Conservation (phyloP, 495 filamentous ascomycete species). For the Aspergillus olivimuriae region DNA sequence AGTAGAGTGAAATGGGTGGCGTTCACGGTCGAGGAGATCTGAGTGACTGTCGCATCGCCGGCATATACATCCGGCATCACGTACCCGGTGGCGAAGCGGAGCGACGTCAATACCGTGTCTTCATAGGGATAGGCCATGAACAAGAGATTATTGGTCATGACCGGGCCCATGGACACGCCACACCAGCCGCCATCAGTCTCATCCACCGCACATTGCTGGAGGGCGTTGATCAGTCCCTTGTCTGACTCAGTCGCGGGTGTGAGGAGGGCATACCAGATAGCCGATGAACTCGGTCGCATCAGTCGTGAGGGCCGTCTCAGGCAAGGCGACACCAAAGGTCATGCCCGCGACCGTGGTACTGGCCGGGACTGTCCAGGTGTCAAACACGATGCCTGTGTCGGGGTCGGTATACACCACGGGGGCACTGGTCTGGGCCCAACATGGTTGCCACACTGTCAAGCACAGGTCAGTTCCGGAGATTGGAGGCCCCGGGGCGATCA, state of each 20-base stretch:
- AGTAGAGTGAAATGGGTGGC: slow-evolving; percentile 6
- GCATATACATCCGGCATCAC: slow-evolving; percentile 10
- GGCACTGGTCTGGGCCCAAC: slow-evolving; percentile 2
- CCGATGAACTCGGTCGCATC: slow-evolving; percentile 15
- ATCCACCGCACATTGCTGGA: slow-evolving; percentile 6
- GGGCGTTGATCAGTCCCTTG: neutral
- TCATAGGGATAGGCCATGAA: slow-evolving; percentile 11
- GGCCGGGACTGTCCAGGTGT: slow-evolving; percentile 11
- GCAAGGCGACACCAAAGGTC: slow-evolving; percentile 13
- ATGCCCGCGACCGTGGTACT: slow-evolving; percentile 3
- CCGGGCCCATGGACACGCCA: slow-evolving; percentile 8
- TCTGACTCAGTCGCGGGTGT: no score
- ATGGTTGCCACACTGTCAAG: slow-evolving; percentile 7
- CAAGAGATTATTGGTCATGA: slow-evolving; percentile 11
- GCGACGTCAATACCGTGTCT: slow-evolving; percentile 8
- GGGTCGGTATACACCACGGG: slow-evolving; percentile 11
- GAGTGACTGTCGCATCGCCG: slow-evolving; percentile 11
- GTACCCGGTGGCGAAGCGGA: slow-evolving; percentile 12
- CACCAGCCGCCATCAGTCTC: slow-evolving; percentile 12
- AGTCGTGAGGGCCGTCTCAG: slow-evolving; percentile 3
- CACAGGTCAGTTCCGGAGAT: no score
- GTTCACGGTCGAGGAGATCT: slow-evolving; percentile 8
- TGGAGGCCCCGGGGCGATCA: no score
- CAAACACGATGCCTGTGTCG: slow-evolving; percentile 12
- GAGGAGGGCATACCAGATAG: slow-evolving; percentile 7